These are phyloP conservation scores for Lagerstroemia speciosa DNA, from an alignment of 345 rosid genomes.

Conservation along the genomic window DNA sequence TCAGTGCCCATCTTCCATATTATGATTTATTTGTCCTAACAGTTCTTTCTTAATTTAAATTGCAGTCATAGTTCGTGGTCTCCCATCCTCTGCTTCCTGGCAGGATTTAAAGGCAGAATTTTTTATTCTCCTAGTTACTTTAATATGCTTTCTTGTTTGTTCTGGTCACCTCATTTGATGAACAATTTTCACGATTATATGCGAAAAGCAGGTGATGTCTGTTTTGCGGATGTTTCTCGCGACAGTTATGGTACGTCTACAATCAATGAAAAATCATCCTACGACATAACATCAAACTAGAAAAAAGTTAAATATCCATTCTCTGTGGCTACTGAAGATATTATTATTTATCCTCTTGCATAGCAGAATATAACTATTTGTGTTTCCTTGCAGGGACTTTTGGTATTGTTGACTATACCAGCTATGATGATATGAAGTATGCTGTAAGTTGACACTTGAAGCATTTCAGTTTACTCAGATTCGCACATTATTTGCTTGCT, in stretches of 20 bases:
- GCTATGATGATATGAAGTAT: constrained; percentile 89
- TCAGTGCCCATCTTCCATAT: neutral
- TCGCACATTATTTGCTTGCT: neutral
- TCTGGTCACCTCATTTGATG: constrained; percentile 3
- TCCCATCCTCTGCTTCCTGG: constrained; percentile 93
- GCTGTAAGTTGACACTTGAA: constrained; percentile 47
- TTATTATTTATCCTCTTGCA: neutral
- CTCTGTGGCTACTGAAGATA: neutral
- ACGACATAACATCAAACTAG: neutral
- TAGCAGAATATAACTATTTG: neutral
- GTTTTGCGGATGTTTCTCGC: constrained; percentile 87
- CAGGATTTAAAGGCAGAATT: constrained; percentile 81
- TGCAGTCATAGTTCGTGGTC: constrained; percentile 80
- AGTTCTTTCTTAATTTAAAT: constrained; percentile 2
- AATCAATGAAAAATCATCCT: neutral
- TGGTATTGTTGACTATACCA: constrained; percentile 90
- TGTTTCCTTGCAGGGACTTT: constrained; percentile 48
- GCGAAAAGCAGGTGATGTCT: constrained; percentile 94
- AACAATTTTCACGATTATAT: constrained; percentile 67
- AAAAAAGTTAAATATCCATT: neutral
- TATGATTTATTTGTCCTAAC: neutral
- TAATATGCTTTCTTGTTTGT: neutral
- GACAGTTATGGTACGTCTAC: constrained; percentile 62
- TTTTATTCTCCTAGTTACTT: neutral
- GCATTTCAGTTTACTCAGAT: neutral